These are phyloP conservation scores for Craterostigma plantagineum DNA, from an alignment of 257 asterid species.

Conservation along the genomic window DNA sequence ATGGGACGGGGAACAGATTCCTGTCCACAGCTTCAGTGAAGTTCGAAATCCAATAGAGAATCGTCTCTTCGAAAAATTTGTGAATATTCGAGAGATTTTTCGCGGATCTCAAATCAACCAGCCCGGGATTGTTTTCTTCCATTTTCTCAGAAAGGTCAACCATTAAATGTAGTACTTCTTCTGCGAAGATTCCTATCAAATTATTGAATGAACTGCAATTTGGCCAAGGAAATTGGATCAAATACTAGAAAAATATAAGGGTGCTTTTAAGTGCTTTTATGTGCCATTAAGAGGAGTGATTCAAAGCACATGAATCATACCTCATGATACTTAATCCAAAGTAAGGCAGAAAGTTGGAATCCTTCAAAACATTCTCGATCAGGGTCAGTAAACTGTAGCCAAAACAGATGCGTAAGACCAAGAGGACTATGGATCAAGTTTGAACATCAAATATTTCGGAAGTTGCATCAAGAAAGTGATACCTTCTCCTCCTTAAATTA, in stretches of 20 bases:
- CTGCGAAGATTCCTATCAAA: slow-evolving; percentile 35
- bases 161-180: slow-evolving; percentile 45
- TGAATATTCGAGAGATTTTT: slow-evolving; percentile 24
- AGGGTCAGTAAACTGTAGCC: slow-evolving; percentile 46
- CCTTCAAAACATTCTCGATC: slow-evolving; percentile 46
- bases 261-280: no score
- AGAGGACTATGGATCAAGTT: slow-evolving; percentile 6
- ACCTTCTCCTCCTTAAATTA: slow-evolving; percentile 47
- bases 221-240: not conserved
- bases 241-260: not conserved
- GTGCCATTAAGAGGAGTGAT: not conserved
- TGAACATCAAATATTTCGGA: not conserved
- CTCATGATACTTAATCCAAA: slow-evolving; percentile 43
- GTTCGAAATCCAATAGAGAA: slow-evolving; percentile 28
- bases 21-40: slow-evolving; percentile 21
- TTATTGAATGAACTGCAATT: slow-evolving; percentile 63
- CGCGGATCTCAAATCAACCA: slow-evolving; percentile 23
- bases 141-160: slow-evolving; percentile 44
- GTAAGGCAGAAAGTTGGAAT: slow-evolving; percentile 20
- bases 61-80: slow-evolving; percentile 23
- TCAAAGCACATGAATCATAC: slow-evolving; percentile 11
- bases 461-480: slow-evolving; percentile 7
- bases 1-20: slow-evolving; percentile 13
- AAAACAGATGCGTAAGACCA: slow-evolving; percentile 10
- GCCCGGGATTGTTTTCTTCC: slow-evolving; percentile 23